Evolutionary conservation across 2,329 filamentous ascomycete species (phyloP), one percentile per base, ranked within the genome.

Genomic region (Endocalyx cinctus): DNA sequence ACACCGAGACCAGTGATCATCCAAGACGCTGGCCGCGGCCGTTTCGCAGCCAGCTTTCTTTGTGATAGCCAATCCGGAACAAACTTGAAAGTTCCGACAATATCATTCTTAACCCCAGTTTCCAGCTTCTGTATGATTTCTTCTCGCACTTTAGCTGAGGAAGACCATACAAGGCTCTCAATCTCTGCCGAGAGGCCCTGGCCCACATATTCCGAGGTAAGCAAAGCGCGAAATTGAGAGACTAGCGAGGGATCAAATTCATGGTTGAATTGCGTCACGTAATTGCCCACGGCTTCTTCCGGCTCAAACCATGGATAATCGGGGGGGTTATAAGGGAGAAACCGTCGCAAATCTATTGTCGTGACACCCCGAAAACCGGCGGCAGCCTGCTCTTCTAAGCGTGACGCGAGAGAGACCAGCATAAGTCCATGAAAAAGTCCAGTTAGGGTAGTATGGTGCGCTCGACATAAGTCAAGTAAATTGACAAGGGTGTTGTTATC

Each of bases 31-130:
- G 11, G n/a, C 11, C 45, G 34, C 8, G 45, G 43, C 28, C 41
- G 37, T 14, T 29, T 33, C 4, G 25, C 13, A 17, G 27, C 27
- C 11, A 41, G 28, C 13, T 38, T 36, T 14, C 41, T 17, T 17
- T 41, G 25, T 5, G 18, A 10, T 4, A 38, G 31, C 35, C 30
- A 45, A 31, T 48, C 40, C 6, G 17, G 12, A 10, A 48, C 29
- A 14, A 43, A 41, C 44, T 54, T 54, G 41, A 57, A 49, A n/a
- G 57, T 19, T 6, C 58, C 55, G 11, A 57, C 39, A 17, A 52
- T 5, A 40, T 62, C 57, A 41, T 62, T 59, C 27, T 41, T 49
- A 26, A 54, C 40, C n/a, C 52, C 52, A 1, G 31, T 17, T 11
- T 51, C 41, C 14, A 58, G 35, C 27, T 51, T 54, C 12, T 26